phyloP scores from a whole-genome alignment of 2,329 filamentous ascomycete genomes.

The Alternaria triticimaculans region DNA sequence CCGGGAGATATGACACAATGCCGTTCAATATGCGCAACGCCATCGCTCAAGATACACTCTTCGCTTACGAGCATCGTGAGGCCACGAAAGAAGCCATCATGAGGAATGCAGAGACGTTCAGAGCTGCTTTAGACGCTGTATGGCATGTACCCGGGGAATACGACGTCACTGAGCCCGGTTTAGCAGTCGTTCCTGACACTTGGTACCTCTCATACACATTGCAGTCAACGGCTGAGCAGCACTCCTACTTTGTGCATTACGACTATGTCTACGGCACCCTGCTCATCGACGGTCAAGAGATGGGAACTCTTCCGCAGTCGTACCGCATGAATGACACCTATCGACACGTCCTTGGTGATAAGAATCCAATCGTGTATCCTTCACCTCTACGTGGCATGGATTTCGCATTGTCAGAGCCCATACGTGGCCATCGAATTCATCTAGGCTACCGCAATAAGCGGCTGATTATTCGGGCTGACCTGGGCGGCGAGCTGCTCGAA shows the following conservation, averaged over 20 bases:
- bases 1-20: slow-evolving; percentile 47
- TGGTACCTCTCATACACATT: slow-evolving; percentile 46
- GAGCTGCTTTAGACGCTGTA: slow-evolving; percentile 46
- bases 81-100: slow-evolving; percentile 48
- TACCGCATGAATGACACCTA: slow-evolving; percentile 56
- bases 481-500: slow-evolving; percentile 39
- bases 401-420: slow-evolving; percentile 45
- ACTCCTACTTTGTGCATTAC: slow-evolving; percentile 46
- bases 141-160: slow-evolving; percentile 52
- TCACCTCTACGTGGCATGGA: slow-evolving; percentile 62
- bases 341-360: slow-evolving; percentile 61
- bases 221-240: slow-evolving; percentile 31
- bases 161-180: slow-evolving; percentile 9
- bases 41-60: slow-evolving; percentile 58
- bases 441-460: slow-evolving; percentile 56
- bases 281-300: slow-evolving; percentile 56
- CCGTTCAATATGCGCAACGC: slow-evolving; percentile 45
- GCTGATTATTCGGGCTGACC: slow-evolving; percentile 55
- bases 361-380: slow-evolving; percentile 60
- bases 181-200: slow-evolving; percentile 17
- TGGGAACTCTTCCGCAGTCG: slow-evolving; percentile 62
- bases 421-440: slow-evolving; percentile 58
- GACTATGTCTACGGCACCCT: slow-evolving; percentile 58
- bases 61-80: slow-evolving; percentile 47
- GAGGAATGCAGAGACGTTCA: slow-evolving; percentile 34